phyloP scores from a whole-genome alignment of 2,329 filamentous ascomycete species.

The Sarocladiaceae sp. region DNA sequence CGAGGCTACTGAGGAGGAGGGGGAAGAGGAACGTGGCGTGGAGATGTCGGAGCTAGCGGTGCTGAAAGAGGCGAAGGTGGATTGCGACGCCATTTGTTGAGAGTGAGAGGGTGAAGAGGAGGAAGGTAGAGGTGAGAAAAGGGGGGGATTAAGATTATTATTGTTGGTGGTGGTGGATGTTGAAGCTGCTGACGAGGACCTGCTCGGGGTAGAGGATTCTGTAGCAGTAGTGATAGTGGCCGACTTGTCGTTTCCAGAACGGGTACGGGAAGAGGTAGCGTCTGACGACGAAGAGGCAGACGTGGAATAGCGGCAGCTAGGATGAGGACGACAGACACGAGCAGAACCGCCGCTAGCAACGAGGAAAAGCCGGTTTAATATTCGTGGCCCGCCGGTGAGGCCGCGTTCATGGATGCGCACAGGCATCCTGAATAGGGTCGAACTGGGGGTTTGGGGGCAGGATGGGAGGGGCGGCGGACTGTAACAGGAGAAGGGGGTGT shows the following conservation, averaged over 20 bases:
- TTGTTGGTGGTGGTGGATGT: not conserved
- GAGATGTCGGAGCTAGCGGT: constrained; percentile 46
- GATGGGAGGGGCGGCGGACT: not conserved
- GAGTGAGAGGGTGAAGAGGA: constrained; percentile 16
- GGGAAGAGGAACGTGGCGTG: constrained; percentile 48
- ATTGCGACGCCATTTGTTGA: constrained; percentile 25
- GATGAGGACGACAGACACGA: not conserved
- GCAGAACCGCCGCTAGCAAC: constrained; percentile 19
- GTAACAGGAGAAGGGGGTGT: constrained; percentile 1
- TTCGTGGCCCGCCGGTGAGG: constrained; percentile 9
- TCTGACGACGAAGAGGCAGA: no score
- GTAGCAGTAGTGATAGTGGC: not conserved
- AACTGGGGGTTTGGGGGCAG: not conserved
- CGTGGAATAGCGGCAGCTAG: not conserved
- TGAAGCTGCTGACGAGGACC: constrained; percentile 3
- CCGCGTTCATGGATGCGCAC: constrained; percentile 4
- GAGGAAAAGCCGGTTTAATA: constrained; percentile 31
- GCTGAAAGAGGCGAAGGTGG: constrained; percentile 27
- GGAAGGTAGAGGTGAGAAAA: constrained; percentile 20
- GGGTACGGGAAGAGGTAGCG: constrained; percentile 8
- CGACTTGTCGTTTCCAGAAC: constrained; percentile 10
- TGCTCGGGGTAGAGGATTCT: not conserved
- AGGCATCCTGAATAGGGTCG: no score
- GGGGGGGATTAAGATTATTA: constrained; percentile 15
- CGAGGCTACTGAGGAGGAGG: constrained; percentile 40